These are phyloP conservation scores for Mycena alexandri DNA, from an alignment of 768 basidiomycete genomes.

Conservation along the genomic window DNA sequence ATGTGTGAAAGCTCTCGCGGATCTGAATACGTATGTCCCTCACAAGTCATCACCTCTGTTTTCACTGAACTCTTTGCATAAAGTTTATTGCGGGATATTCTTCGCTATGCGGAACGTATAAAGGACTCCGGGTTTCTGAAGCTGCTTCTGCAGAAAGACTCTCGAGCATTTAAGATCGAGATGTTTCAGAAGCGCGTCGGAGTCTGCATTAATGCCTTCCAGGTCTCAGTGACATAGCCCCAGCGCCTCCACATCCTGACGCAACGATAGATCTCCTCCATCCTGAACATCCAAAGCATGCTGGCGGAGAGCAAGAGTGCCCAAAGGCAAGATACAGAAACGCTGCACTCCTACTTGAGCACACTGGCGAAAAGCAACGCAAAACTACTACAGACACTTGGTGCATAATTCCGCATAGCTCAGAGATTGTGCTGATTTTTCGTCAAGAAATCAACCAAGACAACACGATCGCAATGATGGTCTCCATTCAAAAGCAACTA, in stretches of 20 bases:
- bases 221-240: conserved; percentile 1
- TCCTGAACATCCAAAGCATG: conserved; percentile 11
- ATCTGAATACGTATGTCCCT: conserved; percentile 6
- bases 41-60: too few relatives aligned
- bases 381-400: conserved; percentile 21
- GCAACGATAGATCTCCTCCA: conserved; percentile 6
- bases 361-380: conserved; percentile 15
- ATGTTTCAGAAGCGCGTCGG: conserved; percentile 3
- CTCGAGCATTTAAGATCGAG: conserved; percentile 1
- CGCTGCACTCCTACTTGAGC: conserved; percentile 23
- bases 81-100: conserved; percentile 10
- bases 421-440: not conserved
- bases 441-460: conserved; percentile 30
- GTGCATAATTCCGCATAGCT: conserved; percentile 2
- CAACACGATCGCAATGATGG: conserved; percentile 37
- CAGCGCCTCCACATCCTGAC: not conserved
- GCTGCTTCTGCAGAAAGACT: conserved; percentile 18
- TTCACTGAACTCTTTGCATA: too few relatives aligned
- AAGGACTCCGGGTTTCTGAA: conserved; percentile 6
- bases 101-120: conserved; percentile 5
- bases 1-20: conserved; percentile 13
- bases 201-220: conserved; percentile 6
- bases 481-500: conserved; percentile 31
- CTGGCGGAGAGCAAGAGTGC: conserved; percentile 22
- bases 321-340: conserved; percentile 21